Conservation (phyloP, 2,329 filamentous ascomycete genomes). For the Eurotiales sp. region DNA sequence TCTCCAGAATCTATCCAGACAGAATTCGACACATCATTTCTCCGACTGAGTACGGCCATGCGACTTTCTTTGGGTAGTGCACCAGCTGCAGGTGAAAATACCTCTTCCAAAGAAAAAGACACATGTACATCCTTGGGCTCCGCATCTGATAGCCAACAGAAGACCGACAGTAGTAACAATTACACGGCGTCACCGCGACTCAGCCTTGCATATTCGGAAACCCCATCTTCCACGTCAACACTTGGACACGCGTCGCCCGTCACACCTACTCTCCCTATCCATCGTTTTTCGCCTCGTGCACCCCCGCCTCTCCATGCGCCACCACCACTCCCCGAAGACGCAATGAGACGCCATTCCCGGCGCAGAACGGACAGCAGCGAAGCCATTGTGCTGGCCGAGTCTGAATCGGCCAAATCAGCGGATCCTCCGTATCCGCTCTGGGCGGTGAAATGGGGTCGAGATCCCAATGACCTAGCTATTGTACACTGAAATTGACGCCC, state of each 20-base stretch:
- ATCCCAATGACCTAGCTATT: slow-evolving; percentile 33
- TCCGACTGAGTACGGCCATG: slow-evolving; percentile 35
- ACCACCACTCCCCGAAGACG: slow-evolving; percentile 30
- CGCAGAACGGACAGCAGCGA: slow-evolving; percentile 43
- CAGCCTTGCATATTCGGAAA: slow-evolving; percentile 37
- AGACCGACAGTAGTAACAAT: slow-evolving; percentile 21
- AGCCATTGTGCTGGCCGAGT: slow-evolving; percentile 43
- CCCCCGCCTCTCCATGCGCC: slow-evolving; percentile 29
- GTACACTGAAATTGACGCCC: slow-evolving; percentile 28
- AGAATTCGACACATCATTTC: slow-evolving; percentile 37
- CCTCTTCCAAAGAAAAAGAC: slow-evolving; percentile 26
- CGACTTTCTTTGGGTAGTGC: slow-evolving; percentile 20
- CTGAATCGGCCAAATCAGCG: slow-evolving; percentile 49
- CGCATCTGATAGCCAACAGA: slow-evolving; percentile 34
- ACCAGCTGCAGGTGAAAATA: slow-evolving; percentile 24
- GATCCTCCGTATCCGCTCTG: slow-evolving; percentile 46
- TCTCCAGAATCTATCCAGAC: slow-evolving; percentile 22
- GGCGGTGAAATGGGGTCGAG: slow-evolving; percentile 41
- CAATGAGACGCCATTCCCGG: slow-evolving; percentile 32
- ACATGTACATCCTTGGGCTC: slow-evolving; percentile 26
- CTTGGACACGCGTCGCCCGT: slow-evolving; percentile 36
- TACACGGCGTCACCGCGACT: slow-evolving; percentile 28
- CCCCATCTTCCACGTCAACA: slow-evolving; percentile 34
- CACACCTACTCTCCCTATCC: slow-evolving; percentile 37
- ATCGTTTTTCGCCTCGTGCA: slow-evolving; percentile 36